Evolutionary conservation across 1,139 yeast species (phyloP).

Genomic region (Protomyces gravidus): DNA sequence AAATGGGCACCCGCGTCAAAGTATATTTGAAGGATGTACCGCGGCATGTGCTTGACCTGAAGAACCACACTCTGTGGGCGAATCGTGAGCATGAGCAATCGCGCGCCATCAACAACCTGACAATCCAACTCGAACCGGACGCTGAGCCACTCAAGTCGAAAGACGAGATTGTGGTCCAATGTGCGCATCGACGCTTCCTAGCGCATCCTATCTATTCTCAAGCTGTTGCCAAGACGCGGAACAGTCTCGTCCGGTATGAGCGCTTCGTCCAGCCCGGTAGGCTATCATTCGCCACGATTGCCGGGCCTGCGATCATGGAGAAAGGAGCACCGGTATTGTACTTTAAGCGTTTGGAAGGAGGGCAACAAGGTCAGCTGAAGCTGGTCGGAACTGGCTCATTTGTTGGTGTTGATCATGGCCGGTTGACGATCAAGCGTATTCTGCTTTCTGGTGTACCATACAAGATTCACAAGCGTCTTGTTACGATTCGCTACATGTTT

Average conservation of each 20-base stretch:
- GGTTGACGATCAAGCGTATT: constrained; percentile 82
- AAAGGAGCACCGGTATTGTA: constrained; percentile 48
- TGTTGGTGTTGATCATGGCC: constrained; percentile 75
- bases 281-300: constrained; percentile 72
- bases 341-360: constrained; percentile 43
- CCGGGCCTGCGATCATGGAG: constrained; percentile 83
- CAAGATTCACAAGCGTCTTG: constrained; percentile 87
- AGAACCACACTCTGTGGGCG: constrained; percentile 48
- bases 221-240: constrained; percentile 63
- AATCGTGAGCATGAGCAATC: constrained; percentile 70
- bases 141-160: constrained; percentile 81
- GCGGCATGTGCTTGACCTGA: constrained; percentile 44
- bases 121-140: constrained; percentile 67
- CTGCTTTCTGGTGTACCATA: constrained; percentile 91
- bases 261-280: constrained; percentile 78
- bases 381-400: constrained; percentile 87
- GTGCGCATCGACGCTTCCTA: constrained; percentile 86
- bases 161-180: constrained; percentile 75
- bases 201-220: constrained; percentile 82
- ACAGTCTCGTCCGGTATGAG: constrained; percentile 83
- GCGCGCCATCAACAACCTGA: constrained; percentile 70
- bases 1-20: constrained; percentile 62
- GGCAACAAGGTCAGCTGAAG: constrained; percentile 49
- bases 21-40: constrained; percentile 60
- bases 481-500: constrained; percentile 95